Conservation (phyloP, 495 filamentous ascomycete genomes). For the Talaromyces ruber region DNA sequence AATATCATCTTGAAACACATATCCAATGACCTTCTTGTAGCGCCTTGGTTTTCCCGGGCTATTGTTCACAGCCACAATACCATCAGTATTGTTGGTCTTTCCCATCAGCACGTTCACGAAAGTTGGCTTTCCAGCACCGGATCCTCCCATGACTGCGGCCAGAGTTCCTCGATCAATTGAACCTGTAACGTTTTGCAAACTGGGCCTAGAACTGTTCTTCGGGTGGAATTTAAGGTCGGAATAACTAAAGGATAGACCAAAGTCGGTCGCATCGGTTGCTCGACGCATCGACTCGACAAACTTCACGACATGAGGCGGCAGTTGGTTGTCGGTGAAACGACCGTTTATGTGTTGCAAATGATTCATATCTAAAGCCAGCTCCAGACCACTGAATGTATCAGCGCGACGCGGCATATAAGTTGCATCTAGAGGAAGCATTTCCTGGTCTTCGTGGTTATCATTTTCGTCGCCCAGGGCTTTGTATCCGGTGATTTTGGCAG, state of each 20-base stretch:
- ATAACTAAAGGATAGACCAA: conserved; percentile 33
- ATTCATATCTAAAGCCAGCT: conserved; percentile 23
- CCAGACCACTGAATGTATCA: conserved; percentile 25
- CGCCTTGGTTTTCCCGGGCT: background rate
- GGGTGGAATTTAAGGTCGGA: background rate
- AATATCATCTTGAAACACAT: conserved; percentile 45
- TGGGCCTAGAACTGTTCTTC: background rate
- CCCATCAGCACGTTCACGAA: conserved; percentile 45
- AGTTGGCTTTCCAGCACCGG: conserved; percentile 38
- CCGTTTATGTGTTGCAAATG: background rate
- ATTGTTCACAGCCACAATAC: background rate
- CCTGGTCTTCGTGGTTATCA: conserved; percentile 8
- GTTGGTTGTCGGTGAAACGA: conserved; percentile 14
- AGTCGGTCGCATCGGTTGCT: conserved; percentile 35
- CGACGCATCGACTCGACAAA: conserved; percentile 44
- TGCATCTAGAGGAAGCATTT: conserved; percentile 16
- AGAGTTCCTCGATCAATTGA: conserved; percentile 40
- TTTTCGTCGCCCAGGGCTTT: conserved; percentile 17
- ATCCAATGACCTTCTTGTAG: conserved; percentile 32
- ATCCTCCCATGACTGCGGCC: conserved; percentile 42
- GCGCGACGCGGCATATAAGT: conserved; percentile 17
- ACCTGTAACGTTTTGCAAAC: conserved; percentile 38
- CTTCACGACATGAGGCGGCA: conserved; percentile 25
- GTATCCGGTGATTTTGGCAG: conserved; percentile 15
- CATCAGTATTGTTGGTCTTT: conserved; percentile 26